These are phyloP conservation scores for Crotalaria pallida DNA, from an alignment of 306 rosid species.

Conservation along the genomic window DNA sequence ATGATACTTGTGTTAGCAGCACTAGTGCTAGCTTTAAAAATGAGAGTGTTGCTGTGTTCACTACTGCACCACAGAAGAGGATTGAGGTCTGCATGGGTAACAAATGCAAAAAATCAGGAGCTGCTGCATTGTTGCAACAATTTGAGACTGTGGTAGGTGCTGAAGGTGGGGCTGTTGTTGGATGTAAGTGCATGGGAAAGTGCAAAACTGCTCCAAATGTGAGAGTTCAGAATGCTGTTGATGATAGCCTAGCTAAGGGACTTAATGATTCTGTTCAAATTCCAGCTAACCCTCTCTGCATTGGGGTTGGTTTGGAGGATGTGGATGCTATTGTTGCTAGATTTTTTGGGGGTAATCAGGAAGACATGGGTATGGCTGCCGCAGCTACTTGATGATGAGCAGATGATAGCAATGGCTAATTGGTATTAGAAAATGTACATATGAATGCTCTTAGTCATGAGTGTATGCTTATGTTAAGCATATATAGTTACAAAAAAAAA, in stretches of 20 bases:
- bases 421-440: conserved; percentile 2
- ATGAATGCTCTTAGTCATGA: too few relatives aligned
- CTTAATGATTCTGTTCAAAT: conserved; percentile 33
- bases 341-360: conserved; percentile 32
- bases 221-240: conserved; percentile 39
- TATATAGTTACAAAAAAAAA: too few relatives aligned
- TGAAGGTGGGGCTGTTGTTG: conserved; percentile 61
- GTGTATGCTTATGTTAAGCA: too few relatives aligned
- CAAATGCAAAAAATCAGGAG: conserved; percentile 72
- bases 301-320: conserved; percentile 77
- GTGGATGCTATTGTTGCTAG: conserved; percentile 60
- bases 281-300: conserved; percentile 52
- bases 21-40: conserved; percentile 3
- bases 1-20: conserved; percentile 16
- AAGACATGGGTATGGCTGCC: conserved; percentile 25
- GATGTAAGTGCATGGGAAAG: conserved; percentile 91
- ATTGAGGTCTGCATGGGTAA: conserved; percentile 93
- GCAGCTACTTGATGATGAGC: conserved; percentile 20
- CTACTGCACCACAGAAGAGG: conserved; percentile 30
- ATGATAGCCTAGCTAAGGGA: conserved; percentile 25
- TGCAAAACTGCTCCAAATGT: conserved; percentile 86
- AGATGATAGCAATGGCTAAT: neutral
- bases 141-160: conserved; percentile 56
- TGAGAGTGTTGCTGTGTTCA: neutral
- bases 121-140: conserved; percentile 54